A percentile compares a stretch with the other conserved stretches of the same genome.
Conservation (phyloP, 2,329 filamentous ascomycete genomes). For the Furcasterigmium sp. region DNA sequence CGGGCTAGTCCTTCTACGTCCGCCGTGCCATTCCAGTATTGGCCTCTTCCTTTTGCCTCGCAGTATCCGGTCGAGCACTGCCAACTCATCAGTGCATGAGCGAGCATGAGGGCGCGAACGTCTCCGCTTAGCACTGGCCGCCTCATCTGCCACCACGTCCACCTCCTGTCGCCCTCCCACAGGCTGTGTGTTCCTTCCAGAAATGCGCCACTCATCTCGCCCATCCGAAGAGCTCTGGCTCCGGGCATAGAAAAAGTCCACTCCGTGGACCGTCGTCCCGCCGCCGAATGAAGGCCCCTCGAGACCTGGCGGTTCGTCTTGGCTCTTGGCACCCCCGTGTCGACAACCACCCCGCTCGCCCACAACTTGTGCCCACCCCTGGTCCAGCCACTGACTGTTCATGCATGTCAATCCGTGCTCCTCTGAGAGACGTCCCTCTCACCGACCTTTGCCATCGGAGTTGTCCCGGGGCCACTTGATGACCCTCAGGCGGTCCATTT, state of each 20-base stretch:
- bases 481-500: neutral
- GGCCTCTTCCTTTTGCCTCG: neutral
- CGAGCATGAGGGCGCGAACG: conserved; percentile 21
- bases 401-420: conserved; percentile 12
- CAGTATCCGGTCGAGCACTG: conserved; percentile 56
- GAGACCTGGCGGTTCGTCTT: neutral
- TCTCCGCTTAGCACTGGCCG: conserved; percentile 32
- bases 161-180: too few species aligned
- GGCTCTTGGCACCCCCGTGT: conserved; percentile 4
- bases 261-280: too few species aligned
- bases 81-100: conserved; percentile 76
- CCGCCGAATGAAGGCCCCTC: neutral
- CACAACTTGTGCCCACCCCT: conserved; percentile 4
- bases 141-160: conserved; percentile 27
- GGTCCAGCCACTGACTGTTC: conserved; percentile 12
- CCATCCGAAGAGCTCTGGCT: too few species aligned
- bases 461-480: neutral
- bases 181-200: too few species aligned
- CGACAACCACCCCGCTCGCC: conserved; percentile 5
- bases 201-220: neutral
- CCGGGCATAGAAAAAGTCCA: too few species aligned
- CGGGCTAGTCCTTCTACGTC: neutral
- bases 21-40: neutral
- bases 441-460: conserved; percentile 9
- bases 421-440: conserved; percentile 9